Base-by-base conservation (phyloP, 2,329 filamentous ascomycete species). In the Paecilomyces variotii region DNA sequence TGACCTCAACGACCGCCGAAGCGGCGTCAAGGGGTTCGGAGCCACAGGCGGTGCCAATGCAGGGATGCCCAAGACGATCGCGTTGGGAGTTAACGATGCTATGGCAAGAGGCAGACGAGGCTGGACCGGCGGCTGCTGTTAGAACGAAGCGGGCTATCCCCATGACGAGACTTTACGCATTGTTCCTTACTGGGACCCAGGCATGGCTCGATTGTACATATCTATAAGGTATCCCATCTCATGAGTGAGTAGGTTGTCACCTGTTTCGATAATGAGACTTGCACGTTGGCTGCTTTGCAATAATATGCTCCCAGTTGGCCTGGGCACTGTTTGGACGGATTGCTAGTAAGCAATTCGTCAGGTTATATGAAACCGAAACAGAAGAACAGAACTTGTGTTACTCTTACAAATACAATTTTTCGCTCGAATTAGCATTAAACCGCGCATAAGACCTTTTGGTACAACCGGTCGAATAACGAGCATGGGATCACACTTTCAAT, bases 1-100 rank as follows among this genome's bases (percentile, higher is more conserved):
- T 72, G 92, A 99, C 76, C 78, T 97, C 65, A 96, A 96, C 71
- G 93, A 97, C 74, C 83, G 93, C 69, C 84, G 92, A 70, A 93
- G 89, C 61, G 94, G 94, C 27, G 92, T 99, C 61, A 97, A 97
- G 76, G 87, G 73, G 14, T 80, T 74, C 62, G 77, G 76, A 25
- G 73, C 73, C 27, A 75, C 75, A 4, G 70, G 69, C 4, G 73
- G 73, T 51, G 64, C 68, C 54, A 71, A 68, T 56, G 67, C 65
- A 4, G 72, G 68, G 30, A 59, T 69, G 12, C 72, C 74, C 19
- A 72, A 72, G 58, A 78, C 76, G 4, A 73, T 79, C 52, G 77
- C 76, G 35, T 62, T 79, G 55, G 76, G 75, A 5, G 66, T 79
- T 66, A 76, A 78, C 63, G 76, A 79, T 70, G 76, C 75, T n/a